Conservation (phyloP, 495 filamentous ascomycete species). For the Cryomyces antarcticus region DNA sequence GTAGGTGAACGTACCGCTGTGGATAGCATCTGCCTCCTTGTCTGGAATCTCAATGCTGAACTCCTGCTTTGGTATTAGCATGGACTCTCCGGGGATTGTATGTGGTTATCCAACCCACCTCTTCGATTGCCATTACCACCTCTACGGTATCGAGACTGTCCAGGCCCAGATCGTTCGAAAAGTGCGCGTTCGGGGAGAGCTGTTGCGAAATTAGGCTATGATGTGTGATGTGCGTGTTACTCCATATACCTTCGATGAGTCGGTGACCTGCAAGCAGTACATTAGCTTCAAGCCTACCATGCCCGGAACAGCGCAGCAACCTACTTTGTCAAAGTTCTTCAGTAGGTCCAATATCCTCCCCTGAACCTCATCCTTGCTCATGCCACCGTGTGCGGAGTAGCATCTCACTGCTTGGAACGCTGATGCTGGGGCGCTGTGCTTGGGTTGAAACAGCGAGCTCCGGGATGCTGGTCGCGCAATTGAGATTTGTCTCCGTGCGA, state of each 20-base stretch:
- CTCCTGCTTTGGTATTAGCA: slow-evolving; percentile 41
- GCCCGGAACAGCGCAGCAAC: slow-evolving; percentile 6
- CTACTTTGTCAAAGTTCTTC: slow-evolving; percentile 92
- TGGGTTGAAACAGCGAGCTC: slow-evolving; percentile 31
- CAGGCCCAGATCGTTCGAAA: slow-evolving; percentile 84
- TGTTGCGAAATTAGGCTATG: slow-evolving; percentile 15
- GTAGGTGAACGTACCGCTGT: slow-evolving; percentile 58
- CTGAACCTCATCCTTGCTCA: slow-evolving; percentile 69
- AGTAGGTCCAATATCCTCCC: slow-evolving; percentile 82
- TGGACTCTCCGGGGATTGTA: slow-evolving; percentile 3
- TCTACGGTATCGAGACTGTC: slow-evolving; percentile 97
- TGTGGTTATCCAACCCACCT: slow-evolving; percentile 35
- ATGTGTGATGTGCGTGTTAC: background rate
- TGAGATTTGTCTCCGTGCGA: slow-evolving; percentile 32
- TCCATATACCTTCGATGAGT: slow-evolving; percentile 21
- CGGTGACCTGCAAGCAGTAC: slow-evolving; percentile 16
- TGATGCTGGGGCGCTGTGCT: slow-evolving; percentile 34
- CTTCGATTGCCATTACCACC: slow-evolving; percentile 99
- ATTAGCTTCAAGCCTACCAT: background rate
- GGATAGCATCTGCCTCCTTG: slow-evolving; percentile 92
- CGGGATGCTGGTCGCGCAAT: slow-evolving; percentile 33
- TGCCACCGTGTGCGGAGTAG: slow-evolving; percentile 65
- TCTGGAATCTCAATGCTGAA: slow-evolving; percentile 99
- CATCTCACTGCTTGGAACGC: slow-evolving; percentile 44
- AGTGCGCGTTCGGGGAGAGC: slow-evolving; percentile 69